Evolutionary conservation across 176 grass and related monocot species (phyloP), one percentile per base, ranked within the genome.

Genomic region (Hyparrhenia diplandra): DNA sequence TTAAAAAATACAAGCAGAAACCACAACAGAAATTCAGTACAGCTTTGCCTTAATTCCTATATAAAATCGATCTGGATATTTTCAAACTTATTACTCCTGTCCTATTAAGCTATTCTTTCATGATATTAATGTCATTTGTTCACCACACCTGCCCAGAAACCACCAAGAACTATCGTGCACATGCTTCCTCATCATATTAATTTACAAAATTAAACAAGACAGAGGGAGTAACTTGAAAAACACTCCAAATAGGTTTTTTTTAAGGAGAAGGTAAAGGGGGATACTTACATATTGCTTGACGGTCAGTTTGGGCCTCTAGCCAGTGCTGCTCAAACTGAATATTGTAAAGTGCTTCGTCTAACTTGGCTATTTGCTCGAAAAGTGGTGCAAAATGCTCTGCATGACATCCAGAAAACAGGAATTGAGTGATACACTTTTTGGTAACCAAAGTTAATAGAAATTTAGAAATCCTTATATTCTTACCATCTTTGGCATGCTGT

Each of bases 301-400:
- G 97, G 55, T 99, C 97, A 11, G 93, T 99, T 80, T 99, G 97
- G 74, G 97, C 93, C 74, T 99, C 93, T 35, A 99, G 76, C 97
- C 97, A 99, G 79, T 99, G 97, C 85, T 99, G 97, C 81, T 99
- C 97, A 14, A 99, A 99, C 82, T 99, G 97, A 85, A 99, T 99
- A 32, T 96, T 99, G 74, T 93, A 99, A 85, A 99, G 91, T 34
- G 93, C 97, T 77, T 96, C 97, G 80, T 99, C 97, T 58, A 99
- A 88, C 70, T 99, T 99, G 8, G 88, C 89, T 80, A 99, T 96
- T 91, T 99, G 93, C 71, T 99, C 97, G 3, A 96, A 85, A 32
- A 99, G 70, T 66, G 97, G 93, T 49, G 86, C 69, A 88, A 99
- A 96, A 90, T 99, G 97, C 64, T 99, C 97, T 96, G 84, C 84